Conservation (phyloP, 495 filamentous ascomycete genomes). For the Penicillium herquei region DNA sequence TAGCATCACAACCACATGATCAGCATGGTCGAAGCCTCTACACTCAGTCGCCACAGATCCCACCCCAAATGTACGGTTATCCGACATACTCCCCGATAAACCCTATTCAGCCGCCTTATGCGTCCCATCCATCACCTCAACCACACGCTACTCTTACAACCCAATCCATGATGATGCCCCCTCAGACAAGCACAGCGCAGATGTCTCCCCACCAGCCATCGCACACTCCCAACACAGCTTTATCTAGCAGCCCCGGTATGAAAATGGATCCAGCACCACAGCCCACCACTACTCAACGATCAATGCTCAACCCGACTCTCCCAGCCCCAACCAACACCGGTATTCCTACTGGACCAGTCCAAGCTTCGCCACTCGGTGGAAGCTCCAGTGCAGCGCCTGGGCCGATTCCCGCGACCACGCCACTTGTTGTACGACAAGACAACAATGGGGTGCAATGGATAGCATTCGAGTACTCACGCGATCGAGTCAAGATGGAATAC, state of each 20-base stretch:
- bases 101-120: constrained; percentile 69
- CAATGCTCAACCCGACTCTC: constrained; percentile 42
- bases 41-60: constrained; percentile 72
- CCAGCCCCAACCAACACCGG: constrained; percentile 49
- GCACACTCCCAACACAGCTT: constrained; percentile 37
- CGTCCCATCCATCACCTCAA: constrained; percentile 68
- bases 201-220: constrained; percentile 52
- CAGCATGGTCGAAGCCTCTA: constrained; percentile 81
- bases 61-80: constrained; percentile 76
- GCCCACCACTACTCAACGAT: constrained; percentile 34
- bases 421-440: constrained; percentile 90
- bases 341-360: constrained; percentile 51
- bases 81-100: constrained; percentile 71
- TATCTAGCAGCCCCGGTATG: constrained; percentile 37
- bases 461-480: constrained; percentile 95
- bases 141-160: constrained; percentile 57
- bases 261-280: constrained; percentile 49
- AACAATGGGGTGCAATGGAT: constrained; percentile 99
- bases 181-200: constrained; percentile 58
- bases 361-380: constrained; percentile 39
- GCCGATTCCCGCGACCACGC: constrained; percentile 96
- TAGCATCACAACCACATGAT: constrained; percentile 87
- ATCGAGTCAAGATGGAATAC: constrained; percentile 99
- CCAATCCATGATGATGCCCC: constrained; percentile 65
- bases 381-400: constrained; percentile 95